Base-by-base conservation (phyloP, 352 stramenopile genomes). In the Globisporangium paddicum region DNA sequence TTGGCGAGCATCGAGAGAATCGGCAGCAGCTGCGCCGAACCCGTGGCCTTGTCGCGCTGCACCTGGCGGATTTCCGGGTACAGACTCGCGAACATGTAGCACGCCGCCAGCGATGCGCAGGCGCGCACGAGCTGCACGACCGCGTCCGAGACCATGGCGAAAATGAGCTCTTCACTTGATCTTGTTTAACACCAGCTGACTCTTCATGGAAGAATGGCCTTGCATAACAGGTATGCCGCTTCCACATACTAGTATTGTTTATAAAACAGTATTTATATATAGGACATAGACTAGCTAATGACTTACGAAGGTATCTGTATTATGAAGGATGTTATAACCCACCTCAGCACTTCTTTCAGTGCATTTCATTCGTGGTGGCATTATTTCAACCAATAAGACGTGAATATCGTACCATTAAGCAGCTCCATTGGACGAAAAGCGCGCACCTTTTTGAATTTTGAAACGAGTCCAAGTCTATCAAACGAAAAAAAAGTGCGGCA, bases 1-100 rank as follows among this genome's bases (percentile, higher is more conserved):
- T 88, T 88, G n/a, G 55, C 74, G 28, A 85, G 51, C 77, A 87
- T 85, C n/a, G 74, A 75, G 37, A 87, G 60, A 50, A 87, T 69
- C 30, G 72, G 77, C 25, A 87, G 61, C 11, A 64, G 55, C 55
- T 23, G 46, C 55, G 64, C 30, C 8, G 28, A 28, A 19, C 35
- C 63, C 2, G 30, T 62, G 3, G 57, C n/a, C 41, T 72, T 71
- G 13, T 66, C 47, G 41, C 57, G 60, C 9, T 73, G 65, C 52
- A 79, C 73, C 19, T 66, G 51, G 9, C 69, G 71, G 45, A 86
- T 69, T 13, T 61, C 64, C 1, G 73, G 75, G 8, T 72, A 30
- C 0, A 82, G 71, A 50, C 73, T 82, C 40, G 69, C 71, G 53
- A 82, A 86, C n/a, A 86, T 62, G 42, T 55, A 51, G 49, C 64